phyloP scores from a whole-genome alignment of 75 land plant species.

The Pinus taeda region DNA sequence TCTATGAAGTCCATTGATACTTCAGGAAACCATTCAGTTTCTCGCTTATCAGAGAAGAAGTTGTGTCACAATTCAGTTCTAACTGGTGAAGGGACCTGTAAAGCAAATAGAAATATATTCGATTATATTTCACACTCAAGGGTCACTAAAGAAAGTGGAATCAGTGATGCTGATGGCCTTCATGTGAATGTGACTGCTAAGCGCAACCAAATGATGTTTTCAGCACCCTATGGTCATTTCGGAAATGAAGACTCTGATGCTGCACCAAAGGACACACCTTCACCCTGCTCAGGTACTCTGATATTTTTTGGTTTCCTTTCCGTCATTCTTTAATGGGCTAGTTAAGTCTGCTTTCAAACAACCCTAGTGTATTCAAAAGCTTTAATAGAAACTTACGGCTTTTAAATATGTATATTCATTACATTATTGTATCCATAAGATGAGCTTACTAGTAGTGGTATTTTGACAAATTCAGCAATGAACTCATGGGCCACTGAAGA shows the following conservation, averaged over 20 bases:
- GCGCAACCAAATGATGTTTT: not conserved
- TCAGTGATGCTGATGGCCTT: constrained; percentile 30
- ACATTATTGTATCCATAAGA: too few species aligned
- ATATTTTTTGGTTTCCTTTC: too few species aligned
- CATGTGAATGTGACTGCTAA: constrained; percentile 5
- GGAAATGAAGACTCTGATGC: not conserved
- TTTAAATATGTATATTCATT: too few species aligned
- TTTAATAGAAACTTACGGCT: too few species aligned
- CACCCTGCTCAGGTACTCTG: too few species aligned
- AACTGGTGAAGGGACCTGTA: constrained; percentile 2
- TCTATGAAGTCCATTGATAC: not conserved
- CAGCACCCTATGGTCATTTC: not conserved
- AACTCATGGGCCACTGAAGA: too few species aligned
- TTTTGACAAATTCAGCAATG: too few species aligned
- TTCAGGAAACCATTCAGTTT: not conserved
- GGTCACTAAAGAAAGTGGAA: constrained; percentile 19
- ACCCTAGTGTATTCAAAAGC: too few species aligned
- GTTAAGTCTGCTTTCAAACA: too few species aligned
- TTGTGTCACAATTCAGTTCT: not conserved
- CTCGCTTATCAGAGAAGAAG: constrained; percentile 11
- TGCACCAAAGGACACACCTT: too few species aligned
- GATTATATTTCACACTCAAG: constrained; percentile 26
- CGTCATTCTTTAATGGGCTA: too few species aligned
- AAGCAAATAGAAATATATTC: constrained; percentile 17
- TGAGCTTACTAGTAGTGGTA: too few species aligned